These are phyloP conservation scores for Xylaria hypoxylon DNA, from an alignment of 2,329 filamentous ascomycete species.

Conservation along the genomic window DNA sequence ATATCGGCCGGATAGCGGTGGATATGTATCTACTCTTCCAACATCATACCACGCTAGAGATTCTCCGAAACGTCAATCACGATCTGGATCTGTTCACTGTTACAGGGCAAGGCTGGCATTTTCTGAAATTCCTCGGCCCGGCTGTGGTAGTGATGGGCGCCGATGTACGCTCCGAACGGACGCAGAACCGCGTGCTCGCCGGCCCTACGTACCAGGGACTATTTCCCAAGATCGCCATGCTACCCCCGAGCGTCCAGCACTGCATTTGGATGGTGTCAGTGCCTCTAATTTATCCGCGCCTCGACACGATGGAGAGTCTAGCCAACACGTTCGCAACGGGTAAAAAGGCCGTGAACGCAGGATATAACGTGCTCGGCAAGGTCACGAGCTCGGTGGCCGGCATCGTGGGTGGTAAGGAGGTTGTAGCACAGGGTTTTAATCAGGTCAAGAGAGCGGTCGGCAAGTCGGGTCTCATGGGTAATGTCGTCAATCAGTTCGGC, in stretches of 20 bases:
- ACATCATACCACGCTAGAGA: constrained; percentile 94
- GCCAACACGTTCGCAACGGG: constrained; percentile 92
- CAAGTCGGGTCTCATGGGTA: constrained; percentile 94
- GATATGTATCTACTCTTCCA: constrained; percentile 99
- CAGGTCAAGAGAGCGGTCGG: constrained; percentile 97
- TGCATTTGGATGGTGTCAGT: constrained; percentile 97
- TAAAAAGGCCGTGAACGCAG: constrained; percentile 95
- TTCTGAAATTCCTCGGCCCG: constrained; percentile 94
- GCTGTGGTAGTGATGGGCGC: constrained; percentile 89
- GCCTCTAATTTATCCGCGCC: constrained; percentile 87
- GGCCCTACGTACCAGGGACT: constrained; percentile 97
- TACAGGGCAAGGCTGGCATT: constrained; percentile 98
- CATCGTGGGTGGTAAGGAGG: constrained; percentile 92
- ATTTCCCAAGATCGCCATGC: constrained; percentile 91
- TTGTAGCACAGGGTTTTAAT: constrained; percentile 91
- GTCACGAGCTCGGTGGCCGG: constrained; percentile 95
- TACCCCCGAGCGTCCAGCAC: constrained; percentile 94
- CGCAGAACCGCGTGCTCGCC: constrained; percentile 90
- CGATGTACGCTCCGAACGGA: constrained; percentile 92
- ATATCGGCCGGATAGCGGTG: constrained; percentile 93
- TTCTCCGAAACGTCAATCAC: constrained; percentile 87
- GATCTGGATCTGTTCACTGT: constrained; percentile 96
- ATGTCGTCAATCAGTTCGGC: constrained; percentile 94
- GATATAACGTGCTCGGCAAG: constrained; percentile 95
- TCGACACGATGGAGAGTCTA: constrained; percentile 91